Conservation (phyloP, 2,329 filamentous ascomycete genomes). For the Aureobasidium sp. region DNA sequence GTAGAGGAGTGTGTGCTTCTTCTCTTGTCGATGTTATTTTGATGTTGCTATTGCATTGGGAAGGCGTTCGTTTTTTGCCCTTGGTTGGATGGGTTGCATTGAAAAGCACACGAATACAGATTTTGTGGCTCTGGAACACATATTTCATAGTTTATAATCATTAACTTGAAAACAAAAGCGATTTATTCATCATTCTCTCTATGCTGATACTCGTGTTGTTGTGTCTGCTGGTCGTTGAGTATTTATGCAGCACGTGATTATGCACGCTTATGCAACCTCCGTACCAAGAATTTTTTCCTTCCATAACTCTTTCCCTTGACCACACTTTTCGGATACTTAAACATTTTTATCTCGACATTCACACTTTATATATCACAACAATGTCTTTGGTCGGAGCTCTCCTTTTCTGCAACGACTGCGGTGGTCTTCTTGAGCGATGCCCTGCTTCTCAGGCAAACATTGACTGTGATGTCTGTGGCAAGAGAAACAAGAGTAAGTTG, state of each 20-base stretch:
- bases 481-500: slow-evolving; percentile 67
- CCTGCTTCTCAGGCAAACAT: slow-evolving; percentile 67
- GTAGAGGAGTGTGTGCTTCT: slow-evolving; percentile 14
- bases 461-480: slow-evolving; percentile 84
- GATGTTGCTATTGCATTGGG: not conserved
- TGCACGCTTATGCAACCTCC: not conserved
- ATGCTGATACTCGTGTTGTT: no score
- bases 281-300: slow-evolving; percentile 9
- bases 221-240: not conserved
- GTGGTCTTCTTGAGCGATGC: slow-evolving; percentile 77
- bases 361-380: slow-evolving; percentile 32
- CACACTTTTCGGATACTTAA: not conserved
- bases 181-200: not conserved
- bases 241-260: slow-evolving; percentile 11
- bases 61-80: not conserved
- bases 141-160: not conserved
- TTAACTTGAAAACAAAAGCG: not conserved
- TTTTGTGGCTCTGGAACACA: not conserved
- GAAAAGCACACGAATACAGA: not conserved
- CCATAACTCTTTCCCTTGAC: not conserved
- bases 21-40: not conserved
- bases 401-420: slow-evolving; percentile 89
- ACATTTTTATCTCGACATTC: not conserved
- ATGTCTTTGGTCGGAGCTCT: slow-evolving; percentile 85
- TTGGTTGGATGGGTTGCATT: not conserved